Conservation (phyloP, 2,329 filamentous ascomycete species). For the Epichloe glyceriae region DNA sequence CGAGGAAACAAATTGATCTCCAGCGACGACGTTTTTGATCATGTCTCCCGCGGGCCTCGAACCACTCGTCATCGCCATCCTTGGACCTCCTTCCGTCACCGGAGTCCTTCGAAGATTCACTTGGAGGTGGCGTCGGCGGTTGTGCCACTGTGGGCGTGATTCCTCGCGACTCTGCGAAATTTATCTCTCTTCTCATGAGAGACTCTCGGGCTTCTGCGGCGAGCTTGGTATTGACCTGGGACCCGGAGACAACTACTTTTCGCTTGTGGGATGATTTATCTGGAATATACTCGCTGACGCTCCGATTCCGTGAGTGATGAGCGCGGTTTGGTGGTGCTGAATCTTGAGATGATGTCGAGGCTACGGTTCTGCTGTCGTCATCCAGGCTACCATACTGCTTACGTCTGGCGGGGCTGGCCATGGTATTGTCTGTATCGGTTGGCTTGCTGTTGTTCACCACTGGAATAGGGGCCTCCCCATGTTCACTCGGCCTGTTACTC, state of each 20-base stretch:
- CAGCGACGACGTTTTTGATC: slow-evolving; percentile 64
- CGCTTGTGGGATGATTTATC: slow-evolving; percentile 59
- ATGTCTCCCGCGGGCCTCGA: slow-evolving; percentile 53
- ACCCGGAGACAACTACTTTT: slow-evolving; percentile 59
- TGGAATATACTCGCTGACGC: slow-evolving; percentile 77
- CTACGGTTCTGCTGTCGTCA: slow-evolving; percentile 19
- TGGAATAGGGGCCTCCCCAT: slow-evolving; percentile 27
- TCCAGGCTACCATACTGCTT: slow-evolving; percentile 35
- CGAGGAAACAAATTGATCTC: slow-evolving; percentile 66
- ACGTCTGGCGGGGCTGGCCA: slow-evolving; percentile 41
- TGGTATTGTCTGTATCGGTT: slow-evolving; percentile 28
- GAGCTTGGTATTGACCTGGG: slow-evolving; percentile 31
- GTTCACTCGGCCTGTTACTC: slow-evolving; percentile 12
- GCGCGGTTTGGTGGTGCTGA: slow-evolving; percentile 10
- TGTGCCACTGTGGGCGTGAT: slow-evolving; percentile 46
- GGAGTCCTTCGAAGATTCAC: slow-evolving; percentile 48
- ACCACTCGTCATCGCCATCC: slow-evolving; percentile 43
- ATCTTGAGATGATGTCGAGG: slow-evolving; percentile 11
- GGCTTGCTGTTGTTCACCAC: slow-evolving; percentile 39
- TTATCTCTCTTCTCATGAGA: slow-evolving; percentile 59
- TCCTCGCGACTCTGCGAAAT: slow-evolving; percentile 67
- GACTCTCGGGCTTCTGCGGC: slow-evolving; percentile 27
- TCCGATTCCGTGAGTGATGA: slow-evolving; percentile 58
- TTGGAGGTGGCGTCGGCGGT: slow-evolving; percentile 71
- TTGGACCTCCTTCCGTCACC: slow-evolving; percentile 28